These are phyloP conservation scores for Hypholoma fasciculare DNA, from an alignment of 768 basidiomycete species.

Conservation along the genomic window DNA sequence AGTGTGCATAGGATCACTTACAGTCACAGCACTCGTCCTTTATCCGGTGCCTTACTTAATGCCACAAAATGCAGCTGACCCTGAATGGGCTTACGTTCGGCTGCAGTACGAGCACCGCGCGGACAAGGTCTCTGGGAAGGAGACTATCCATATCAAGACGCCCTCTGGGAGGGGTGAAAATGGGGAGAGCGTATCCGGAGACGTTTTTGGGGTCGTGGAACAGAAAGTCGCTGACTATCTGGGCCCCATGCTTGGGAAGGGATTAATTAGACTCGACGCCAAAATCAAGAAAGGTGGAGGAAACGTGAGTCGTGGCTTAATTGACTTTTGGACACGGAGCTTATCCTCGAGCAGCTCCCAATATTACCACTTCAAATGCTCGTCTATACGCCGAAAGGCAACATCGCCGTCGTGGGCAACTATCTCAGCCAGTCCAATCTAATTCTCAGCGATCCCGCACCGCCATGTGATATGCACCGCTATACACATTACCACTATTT, in stretches of 20 bases:
- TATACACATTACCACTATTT: conserved; percentile 68
- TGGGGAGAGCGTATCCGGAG: conserved; percentile 58
- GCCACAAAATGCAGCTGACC: conserved; percentile 45
- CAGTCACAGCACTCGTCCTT: conserved; percentile 82
- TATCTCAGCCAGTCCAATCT: conserved; percentile 69
- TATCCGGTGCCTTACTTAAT: conserved; percentile 74
- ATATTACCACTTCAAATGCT: conserved; percentile 84
- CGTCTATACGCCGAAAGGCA: conserved; percentile 92
- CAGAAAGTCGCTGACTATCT: conserved; percentile 79
- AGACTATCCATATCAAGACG: conserved; percentile 79
- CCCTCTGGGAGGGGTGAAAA: conserved; percentile 50
- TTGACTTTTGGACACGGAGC: not conserved
- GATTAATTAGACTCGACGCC: conserved; percentile 78
- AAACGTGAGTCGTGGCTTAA: conserved; percentile 47
- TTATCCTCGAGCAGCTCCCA: conserved; percentile 54
- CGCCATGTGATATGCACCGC: conserved; percentile 62
- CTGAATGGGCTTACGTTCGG: conserved; percentile 70
- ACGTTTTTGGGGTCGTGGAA: conserved; percentile 82
- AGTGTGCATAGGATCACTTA: conserved; percentile 85
- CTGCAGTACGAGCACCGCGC: conserved; percentile 70
- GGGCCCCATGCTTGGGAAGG: conserved; percentile 84
- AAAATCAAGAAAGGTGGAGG: conserved; percentile 66
- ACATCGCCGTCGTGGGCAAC: conserved; percentile 80
- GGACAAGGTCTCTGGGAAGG: conserved; percentile 51
- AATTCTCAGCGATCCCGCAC: conserved; percentile 78